phyloP scores from a whole-genome alignment of 345 rosid genomes.

The Heritiera fomes region DNA sequence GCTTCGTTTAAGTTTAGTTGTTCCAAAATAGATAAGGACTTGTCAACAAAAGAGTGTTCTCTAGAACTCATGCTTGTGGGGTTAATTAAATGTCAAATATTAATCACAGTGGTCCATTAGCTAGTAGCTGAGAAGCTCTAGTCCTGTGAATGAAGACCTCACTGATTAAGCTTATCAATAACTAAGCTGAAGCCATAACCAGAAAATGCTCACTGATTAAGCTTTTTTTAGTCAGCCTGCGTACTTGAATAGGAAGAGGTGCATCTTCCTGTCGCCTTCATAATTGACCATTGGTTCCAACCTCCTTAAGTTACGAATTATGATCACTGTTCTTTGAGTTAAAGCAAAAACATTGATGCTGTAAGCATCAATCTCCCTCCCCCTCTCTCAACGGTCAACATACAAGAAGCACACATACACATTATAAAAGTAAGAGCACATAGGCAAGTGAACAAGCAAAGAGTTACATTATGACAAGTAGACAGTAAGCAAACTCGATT shows the following conservation, averaged over 20 bases:
- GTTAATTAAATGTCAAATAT: conserved; percentile 12
- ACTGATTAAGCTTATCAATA: not conserved
- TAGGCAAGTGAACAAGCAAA: not conserved
- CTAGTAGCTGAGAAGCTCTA: conserved; percentile 2
- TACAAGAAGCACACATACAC: not conserved
- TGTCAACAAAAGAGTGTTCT: conserved; percentile 10
- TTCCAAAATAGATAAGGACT: conserved; percentile 5
- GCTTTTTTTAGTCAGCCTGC: too few relatives aligned
- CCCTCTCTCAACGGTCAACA: not conserved
- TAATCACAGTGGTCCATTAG: conserved; percentile 6
- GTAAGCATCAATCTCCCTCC: not conserved
- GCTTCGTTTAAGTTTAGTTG: conserved; percentile 3
- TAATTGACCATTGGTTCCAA: not conserved
- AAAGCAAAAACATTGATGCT: not conserved
- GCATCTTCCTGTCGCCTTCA: not conserved
- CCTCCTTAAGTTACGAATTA: not conserved
- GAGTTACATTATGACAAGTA: not conserved
- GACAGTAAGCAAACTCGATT: not conserved
- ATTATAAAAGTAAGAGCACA: too few relatives aligned
- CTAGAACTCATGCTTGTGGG: conserved; percentile 4
- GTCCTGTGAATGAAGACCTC: not conserved
- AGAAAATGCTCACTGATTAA: not conserved
- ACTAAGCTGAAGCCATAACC: too few relatives aligned
- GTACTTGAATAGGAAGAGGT: not conserved
- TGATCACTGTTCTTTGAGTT: conserved; percentile 1